Conservation (phyloP, 257 asterid genomes). For the Lithospermum erythrorhizon region DNA sequence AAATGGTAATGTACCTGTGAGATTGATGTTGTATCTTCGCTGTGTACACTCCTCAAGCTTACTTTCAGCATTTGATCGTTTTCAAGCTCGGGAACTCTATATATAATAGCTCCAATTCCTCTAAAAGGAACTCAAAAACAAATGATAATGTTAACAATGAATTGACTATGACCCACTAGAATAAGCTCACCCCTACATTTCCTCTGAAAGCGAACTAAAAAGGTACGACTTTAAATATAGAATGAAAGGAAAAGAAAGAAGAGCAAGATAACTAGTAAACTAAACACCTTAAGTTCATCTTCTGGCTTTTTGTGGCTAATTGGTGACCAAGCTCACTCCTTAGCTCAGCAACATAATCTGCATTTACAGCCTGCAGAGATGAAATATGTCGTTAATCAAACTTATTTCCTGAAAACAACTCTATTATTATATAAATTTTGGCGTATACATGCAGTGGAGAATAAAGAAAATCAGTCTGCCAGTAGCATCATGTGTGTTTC, state of each 20-base stretch:
- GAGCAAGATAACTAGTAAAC: slow-evolving; percentile 10
- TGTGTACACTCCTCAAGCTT: slow-evolving; percentile 63
- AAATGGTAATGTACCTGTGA: slow-evolving; percentile 40
- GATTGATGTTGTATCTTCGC: slow-evolving; percentile 73
- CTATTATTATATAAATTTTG: neutral
- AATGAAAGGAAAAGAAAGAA: neutral
- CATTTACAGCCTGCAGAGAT: slow-evolving; percentile 52
- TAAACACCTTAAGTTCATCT: slow-evolving; percentile 63
- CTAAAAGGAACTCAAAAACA: slow-evolving; percentile 19
- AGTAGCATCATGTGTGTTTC: too few species aligned
- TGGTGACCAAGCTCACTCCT: slow-evolving; percentile 93
- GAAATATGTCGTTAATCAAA: neutral
- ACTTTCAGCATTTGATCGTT: slow-evolving; percentile 49
- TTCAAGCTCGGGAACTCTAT: slow-evolving; percentile 67
- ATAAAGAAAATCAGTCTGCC: neutral
- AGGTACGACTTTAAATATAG: neutral
- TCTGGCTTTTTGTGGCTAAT: slow-evolving; percentile 63
- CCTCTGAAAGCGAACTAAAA: neutral
- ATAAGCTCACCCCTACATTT: neutral
- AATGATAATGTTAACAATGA: neutral
- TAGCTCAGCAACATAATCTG: slow-evolving; percentile 56
- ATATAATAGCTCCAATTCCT: slow-evolving; percentile 86
- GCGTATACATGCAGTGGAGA: neutral
- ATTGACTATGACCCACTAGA: neutral
- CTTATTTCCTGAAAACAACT: neutral